Evolutionary conservation across 129 eudicot genomes (phyloP), one percentile per base, ranked within the genome.

Genomic region (Gnaphalium uliginosum): DNA sequence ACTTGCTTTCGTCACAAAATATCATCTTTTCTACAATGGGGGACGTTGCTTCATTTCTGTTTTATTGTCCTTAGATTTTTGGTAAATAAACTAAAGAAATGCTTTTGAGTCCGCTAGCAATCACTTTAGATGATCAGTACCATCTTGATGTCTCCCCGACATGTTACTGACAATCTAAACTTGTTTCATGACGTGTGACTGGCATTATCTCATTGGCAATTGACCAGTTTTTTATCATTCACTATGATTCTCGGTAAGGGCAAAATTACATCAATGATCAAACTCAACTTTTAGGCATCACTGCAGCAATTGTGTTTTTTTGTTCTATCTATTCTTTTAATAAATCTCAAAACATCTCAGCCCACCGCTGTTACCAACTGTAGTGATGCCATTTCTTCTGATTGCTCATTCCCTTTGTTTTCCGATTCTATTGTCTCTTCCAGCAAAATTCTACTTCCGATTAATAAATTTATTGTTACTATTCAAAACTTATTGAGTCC

Each of bases 41-140:
- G 80, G 66, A 37, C 26, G 25, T 66, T 53, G 11, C 24, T 24
- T 65, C 53, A 75, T 50, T 46, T 64, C 10, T 65, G 17, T 43
- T 64, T 65, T 50, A 48, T 5, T 4, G n/a, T 22, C 51, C 23
- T 9, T 75, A 50, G 64, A 53, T 53, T 53, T 6, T 65, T 66
- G 62, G 50, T 2, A 43, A 43, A 10, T 13, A 43, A 13, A 43
- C 50, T 43, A 43, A 43, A 2, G 11, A 43, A 43, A 43, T 10
- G 2, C 17, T 43, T 43, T 2, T 11, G 50, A 67, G 25, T 67
- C 30, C 22, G 57, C 53, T 68, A 68, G 57, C 72, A 68, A 9
- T 22, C 43, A 18, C 33, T 35, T 21, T 22, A 21, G 57, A 41
- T 68, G 54, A 23, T 22, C 26, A 67, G 54, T 39, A 67, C 30